Evolutionary conservation across 305 asterid species (phyloP), one percentile per base, ranked within the genome.

Genomic region (Andrographis paniculata): DNA sequence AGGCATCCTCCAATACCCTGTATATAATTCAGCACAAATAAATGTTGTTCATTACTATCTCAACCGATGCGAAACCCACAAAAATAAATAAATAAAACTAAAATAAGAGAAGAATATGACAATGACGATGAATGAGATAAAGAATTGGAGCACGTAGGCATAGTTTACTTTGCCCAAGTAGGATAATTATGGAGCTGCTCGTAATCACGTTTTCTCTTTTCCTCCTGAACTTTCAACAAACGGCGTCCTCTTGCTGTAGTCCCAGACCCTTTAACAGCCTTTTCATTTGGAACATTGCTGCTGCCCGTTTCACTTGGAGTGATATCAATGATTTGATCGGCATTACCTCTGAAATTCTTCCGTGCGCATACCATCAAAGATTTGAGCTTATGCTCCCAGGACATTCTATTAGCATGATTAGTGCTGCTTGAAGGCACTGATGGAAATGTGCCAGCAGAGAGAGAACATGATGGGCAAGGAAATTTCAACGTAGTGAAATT

Each of bases 1-100:
- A 88, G 39, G 95, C 94, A 75, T 79, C 84, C 70, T 84, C 97
- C 65, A 88, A 60, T 42, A 88, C 95, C 80, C 97, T 88, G 55
- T 54, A 46, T 45, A 56, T 37, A 14, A 52, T 50, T 18, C 52
- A 38, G 59, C 8, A 20, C 61, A 60, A 19, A 48, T 18, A 60
- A 60, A 27, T 36, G 13, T 7, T 42, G 41, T 18, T 31, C 46
- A 33, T 11, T 3, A 9, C 42, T 10, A 33, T 12, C 9, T 33
- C 39, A 5, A n/a, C 39, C n/a, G n/a, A n/a, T n/a, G n/a, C n/a
- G n/a, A n/a, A n/a, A n/a, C n/a, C n/a, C n/a, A n/a, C n/a, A n/a
- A 24, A 24, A 4, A 24, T 24, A 3, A 24, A 8, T 4, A n/a
- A 22, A 13, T 6, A 23, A n/a, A n/a, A 14, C 23, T 43, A 22